Base-by-base conservation (phyloP, 169 alveolate genomes). In the Cryptosporidium ubiquitum region DNA sequence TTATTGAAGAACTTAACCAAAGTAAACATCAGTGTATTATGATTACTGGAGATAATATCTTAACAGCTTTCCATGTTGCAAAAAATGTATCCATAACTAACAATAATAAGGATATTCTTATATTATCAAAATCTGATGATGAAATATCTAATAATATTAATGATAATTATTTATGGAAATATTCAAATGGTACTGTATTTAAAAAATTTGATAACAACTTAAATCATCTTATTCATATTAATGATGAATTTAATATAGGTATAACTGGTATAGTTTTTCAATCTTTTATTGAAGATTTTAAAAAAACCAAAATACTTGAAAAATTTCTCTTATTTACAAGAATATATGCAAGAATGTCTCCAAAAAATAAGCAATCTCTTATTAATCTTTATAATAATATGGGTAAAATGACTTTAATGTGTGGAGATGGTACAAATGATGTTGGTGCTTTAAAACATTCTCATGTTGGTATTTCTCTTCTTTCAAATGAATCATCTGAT, bases 341-440 rank as follows among this genome's bases (percentile, higher is more conserved):
- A 68, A 94, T 98, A 51, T 98, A 96, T 93, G 98, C 99, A 51
- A 93, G 99, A 52, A 96, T 98, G 70, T 96, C 99, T 35, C 99
- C 99, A 14, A 94, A 93, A 70, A 96, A 98, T 86, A 98, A 98
- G 95, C 92, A 95, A 85, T 89, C 96, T 49, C 84, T 93, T 73
- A 89, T 96, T 93, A 85, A 92, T 35, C 70, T 93, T 69, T 60
- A 85, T 89, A 68, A 89, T 84, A 68, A 92, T 71, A 94, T 93
- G 94, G 97, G 98, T 23, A 92, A 94, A 70, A 94, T 93, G 42
- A 95, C 96, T 20, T 91, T 97, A 35, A 97, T 97, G 99, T 97
- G 99, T 92, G 99, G 99, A 12, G 99, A 98, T 94, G 99, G 99
- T 2, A 97, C 99, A 23, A 98, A 98, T 86, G 99, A 98, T 92